phyloP scores from a whole-genome alignment of 2,329 filamentous ascomycete species.

The Fusarium virguliforme region DNA sequence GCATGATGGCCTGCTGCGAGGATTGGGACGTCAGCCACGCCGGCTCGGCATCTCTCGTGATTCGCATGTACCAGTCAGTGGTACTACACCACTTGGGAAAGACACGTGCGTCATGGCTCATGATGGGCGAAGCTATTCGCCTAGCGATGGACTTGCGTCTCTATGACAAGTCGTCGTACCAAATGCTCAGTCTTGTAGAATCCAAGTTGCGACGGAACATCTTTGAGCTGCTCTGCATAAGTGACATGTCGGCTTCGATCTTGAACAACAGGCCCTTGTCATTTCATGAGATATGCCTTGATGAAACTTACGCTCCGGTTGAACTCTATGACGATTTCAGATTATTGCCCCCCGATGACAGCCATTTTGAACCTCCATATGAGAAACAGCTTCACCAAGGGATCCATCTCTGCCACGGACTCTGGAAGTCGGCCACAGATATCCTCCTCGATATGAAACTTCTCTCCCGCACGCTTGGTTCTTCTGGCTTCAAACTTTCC shows the following conservation, averaged over 20 bases:
- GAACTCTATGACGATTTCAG: not conserved
- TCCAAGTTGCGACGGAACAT: conserved; percentile 21
- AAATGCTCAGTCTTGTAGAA: conserved; percentile 23
- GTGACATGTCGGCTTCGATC: conserved; percentile 32
- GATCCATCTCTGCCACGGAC: conserved; percentile 14
- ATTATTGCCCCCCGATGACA: not conserved
- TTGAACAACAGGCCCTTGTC: conserved; percentile 22
- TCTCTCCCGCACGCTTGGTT: not conserved
- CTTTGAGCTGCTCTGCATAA: conserved; percentile 7
- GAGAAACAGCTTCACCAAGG: conserved; percentile 23
- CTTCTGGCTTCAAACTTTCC: not conserved
- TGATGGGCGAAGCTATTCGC: conserved; percentile 19
- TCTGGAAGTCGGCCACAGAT: conserved; percentile 25
- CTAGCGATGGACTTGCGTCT: conserved; percentile 30
- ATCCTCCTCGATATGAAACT: conserved; percentile 24
- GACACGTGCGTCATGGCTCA: conserved; percentile 18
- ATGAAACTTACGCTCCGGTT: not conserved
- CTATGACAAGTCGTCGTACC: conserved; percentile 19
- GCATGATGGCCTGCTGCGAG: conserved; percentile 26
- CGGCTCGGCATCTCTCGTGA: conserved; percentile 23
- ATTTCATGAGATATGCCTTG: conserved; percentile 25
- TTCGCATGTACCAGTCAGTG: conserved; percentile 18
- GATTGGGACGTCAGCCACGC: conserved; percentile 24
- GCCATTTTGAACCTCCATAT: conserved; percentile 11
- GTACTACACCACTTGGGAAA: conserved; percentile 24